These are phyloP conservation scores for Metschnikowia hibisci DNA, from an alignment of 805 yeast genomes.

Conservation along the genomic window DNA sequence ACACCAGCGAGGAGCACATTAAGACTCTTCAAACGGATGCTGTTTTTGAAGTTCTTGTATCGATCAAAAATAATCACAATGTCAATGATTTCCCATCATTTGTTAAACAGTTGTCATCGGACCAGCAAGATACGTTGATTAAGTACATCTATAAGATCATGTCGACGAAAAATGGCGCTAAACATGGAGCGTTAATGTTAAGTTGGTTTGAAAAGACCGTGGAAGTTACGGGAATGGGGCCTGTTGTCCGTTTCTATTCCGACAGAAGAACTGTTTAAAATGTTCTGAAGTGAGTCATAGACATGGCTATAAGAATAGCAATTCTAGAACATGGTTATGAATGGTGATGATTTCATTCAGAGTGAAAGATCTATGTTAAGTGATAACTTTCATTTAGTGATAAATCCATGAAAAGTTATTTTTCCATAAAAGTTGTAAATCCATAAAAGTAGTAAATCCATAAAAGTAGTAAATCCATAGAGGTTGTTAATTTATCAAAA, in stretches of 20 bases:
- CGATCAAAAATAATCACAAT: slow-evolving; percentile 52
- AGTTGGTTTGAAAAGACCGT: slow-evolving; percentile 92
- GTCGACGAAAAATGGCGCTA: slow-evolving; percentile 72
- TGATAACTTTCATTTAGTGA: no score
- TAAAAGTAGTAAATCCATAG: no score
- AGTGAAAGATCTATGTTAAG: no score
- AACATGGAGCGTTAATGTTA: slow-evolving; percentile 79
- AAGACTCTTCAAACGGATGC: slow-evolving; percentile 43
- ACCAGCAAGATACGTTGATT: slow-evolving; percentile 71
- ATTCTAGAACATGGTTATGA: background rate
- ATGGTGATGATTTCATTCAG: no score
- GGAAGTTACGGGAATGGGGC: slow-evolving; percentile 81
- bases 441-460: no score
- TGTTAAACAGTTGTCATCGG: slow-evolving; percentile 54
- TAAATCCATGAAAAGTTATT: no score
- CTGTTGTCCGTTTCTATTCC: slow-evolving; percentile 78
- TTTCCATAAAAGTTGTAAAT: no score
- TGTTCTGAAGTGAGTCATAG: no score
- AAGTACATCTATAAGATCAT: slow-evolving; percentile 86
- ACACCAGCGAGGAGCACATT: slow-evolving; percentile 61
- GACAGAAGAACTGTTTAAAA: slow-evolving; percentile 74
- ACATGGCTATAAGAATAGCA: background rate
- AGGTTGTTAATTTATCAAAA: no score
- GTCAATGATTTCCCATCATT: slow-evolving; percentile 60
- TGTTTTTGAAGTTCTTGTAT: slow-evolving; percentile 64